Conservation (phyloP, 306 rosid species). For the Pachyrhizus erosus region DNA sequence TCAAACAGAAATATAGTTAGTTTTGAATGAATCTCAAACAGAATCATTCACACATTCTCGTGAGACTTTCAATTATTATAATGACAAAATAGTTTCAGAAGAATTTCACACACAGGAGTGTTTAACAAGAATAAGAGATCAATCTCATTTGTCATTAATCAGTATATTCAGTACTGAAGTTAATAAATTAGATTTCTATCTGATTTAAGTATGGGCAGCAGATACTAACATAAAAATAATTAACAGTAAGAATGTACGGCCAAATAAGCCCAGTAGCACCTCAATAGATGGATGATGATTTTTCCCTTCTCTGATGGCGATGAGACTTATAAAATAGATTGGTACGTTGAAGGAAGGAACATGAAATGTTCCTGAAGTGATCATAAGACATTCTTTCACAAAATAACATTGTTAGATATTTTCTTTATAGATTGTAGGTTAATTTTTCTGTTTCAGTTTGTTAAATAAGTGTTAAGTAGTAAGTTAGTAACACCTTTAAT, state of each 20-base stretch:
- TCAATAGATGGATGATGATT: background rate
- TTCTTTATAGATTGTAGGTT: no score
- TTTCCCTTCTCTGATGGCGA: background rate
- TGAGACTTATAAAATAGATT: background rate
- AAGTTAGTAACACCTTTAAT: no score
- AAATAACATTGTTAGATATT: no score
- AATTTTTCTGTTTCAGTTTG: no score
- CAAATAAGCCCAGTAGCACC: background rate
- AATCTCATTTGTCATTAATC: background rate
- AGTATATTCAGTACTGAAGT: background rate
- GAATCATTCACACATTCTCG: no score
- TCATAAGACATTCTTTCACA: background rate
- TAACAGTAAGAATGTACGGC: background rate
- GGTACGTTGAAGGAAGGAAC: background rate
- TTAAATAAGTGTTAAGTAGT: no score
- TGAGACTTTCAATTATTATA: no score
- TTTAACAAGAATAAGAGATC: background rate
- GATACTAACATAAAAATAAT: background rate
- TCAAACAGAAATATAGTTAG: conserved; percentile 15
- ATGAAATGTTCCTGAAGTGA: background rate
- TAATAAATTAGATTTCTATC: background rate
- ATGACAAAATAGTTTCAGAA: no score
- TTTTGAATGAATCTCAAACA: background rate
- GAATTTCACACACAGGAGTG: no score
- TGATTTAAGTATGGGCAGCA: background rate